Evolutionary conservation across 305 asterid species (phyloP).

Genomic region (Ilex paraguariensis): DNA sequence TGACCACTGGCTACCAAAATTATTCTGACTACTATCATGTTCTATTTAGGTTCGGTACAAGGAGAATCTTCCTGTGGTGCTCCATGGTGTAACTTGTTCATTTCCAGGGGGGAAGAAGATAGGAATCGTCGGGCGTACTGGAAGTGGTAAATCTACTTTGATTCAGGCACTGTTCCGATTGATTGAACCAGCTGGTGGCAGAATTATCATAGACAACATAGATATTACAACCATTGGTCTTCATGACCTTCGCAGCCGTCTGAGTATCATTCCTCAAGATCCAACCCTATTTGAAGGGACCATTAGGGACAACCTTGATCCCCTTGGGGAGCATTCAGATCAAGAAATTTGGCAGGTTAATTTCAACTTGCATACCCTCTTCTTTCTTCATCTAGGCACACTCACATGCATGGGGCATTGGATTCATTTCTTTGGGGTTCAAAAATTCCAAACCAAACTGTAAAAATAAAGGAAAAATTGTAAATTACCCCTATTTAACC

Average conservation of each 20-base stretch:
- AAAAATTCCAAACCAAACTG: too few relatives aligned
- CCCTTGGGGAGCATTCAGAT: constrained; percentile 90
- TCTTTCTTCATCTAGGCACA: constrained; percentile 1
- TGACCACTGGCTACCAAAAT: background rate
- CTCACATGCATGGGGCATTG: background rate
- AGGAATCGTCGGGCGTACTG: constrained; percentile 99
- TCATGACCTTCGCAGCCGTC: constrained; percentile 89
- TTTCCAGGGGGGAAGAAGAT: constrained; percentile 97
- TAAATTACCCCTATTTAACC: background rate
- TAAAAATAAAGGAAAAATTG: background rate
- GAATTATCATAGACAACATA: constrained; percentile 78
- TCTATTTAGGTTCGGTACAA: constrained; percentile 69
- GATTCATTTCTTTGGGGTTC: background rate
- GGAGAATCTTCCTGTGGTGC: constrained; percentile 96
- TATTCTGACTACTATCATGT: constrained; percentile 7
- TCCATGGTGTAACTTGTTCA: constrained; percentile 79
- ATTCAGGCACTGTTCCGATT: constrained; percentile 93
- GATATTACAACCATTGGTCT: constrained; percentile 85
- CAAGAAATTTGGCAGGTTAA: constrained; percentile 84
- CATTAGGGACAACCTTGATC: constrained; percentile 91
- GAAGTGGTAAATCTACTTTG: constrained; percentile 97
- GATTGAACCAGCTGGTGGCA: constrained; percentile 89
- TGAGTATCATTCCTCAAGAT: constrained; percentile 97
- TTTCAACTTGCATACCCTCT: background rate
- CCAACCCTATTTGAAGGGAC: constrained; percentile 98